These are phyloP conservation scores for Aspergillus sp. DNA, from an alignment of 2,329 filamentous ascomycete genomes.

Conservation along the genomic window DNA sequence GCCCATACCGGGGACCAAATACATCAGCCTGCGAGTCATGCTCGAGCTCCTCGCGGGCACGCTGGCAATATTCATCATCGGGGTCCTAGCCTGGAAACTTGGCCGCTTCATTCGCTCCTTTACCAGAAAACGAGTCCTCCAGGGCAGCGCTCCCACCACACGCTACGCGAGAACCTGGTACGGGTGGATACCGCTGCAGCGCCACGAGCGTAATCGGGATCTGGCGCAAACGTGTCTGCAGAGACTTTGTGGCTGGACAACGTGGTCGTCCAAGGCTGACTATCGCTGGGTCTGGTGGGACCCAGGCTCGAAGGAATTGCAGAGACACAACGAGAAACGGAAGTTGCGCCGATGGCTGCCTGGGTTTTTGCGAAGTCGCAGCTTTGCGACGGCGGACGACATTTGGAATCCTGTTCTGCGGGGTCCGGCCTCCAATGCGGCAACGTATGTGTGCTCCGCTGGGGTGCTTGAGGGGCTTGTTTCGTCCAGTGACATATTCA, in stretches of 20 bases:
- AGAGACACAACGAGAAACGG: constrained; percentile 18
- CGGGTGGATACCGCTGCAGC: constrained; percentile 37
- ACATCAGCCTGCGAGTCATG: constrained; percentile 30
- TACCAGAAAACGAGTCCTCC: constrained; percentile 31
- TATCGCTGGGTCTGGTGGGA: constrained; percentile 44
- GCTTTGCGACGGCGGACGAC: background rate
- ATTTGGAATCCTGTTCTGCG: too few species aligned
- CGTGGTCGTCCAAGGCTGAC: constrained; percentile 35
- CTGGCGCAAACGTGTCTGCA: constrained; percentile 17
- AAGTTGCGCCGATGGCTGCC: constrained; percentile 23
- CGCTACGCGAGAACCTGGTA: constrained; percentile 43
- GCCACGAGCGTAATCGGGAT: constrained; percentile 28
- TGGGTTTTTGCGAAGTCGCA: constrained; percentile 15
- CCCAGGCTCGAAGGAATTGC: constrained; percentile 24
- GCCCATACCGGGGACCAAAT: constrained; percentile 21
- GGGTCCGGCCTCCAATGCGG: too few species aligned
- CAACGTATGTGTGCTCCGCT: too few species aligned
- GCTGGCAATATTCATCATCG: constrained; percentile 35
- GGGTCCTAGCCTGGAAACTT: constrained; percentile 39
- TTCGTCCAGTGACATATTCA: too few species aligned
- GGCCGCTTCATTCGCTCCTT: constrained; percentile 36
- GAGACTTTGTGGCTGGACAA: constrained; percentile 23
- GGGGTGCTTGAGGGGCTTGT: too few species aligned
- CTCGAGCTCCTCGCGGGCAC: constrained; percentile 35
- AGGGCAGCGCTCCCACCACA: constrained; percentile 27